Evolutionary conservation across 176 grass and related monocot species (phyloP), one percentile per base, ranked within the genome.

Genomic region (Otatea glauca): DNA sequence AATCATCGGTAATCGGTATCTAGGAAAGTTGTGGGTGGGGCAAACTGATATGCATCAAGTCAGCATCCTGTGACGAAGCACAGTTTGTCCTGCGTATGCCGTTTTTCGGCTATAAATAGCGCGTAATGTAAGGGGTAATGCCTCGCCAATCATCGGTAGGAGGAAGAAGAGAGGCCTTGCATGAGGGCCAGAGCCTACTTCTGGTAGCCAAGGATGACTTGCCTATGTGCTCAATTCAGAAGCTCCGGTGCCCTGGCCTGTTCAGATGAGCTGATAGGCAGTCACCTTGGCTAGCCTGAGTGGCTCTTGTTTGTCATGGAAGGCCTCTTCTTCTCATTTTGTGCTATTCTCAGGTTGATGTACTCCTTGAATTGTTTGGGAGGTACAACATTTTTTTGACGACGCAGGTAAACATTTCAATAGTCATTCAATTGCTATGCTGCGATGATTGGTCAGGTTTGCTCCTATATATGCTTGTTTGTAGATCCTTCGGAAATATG

Each of bases 191-290:
- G 87, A 89, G 83, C 74, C 44, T 59, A 70, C 27, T 43, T 86
- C 39, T 82, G 82, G 72, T 91, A 91, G 90, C 90, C 90, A 91
- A 90, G 88, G 84, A 90, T 90, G 88, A 90, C 83, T 92, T 92
- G 90, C 90, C 90, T 92, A 89, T 53, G 49, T 32, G 25, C 69
- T 88, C 71, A 17, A 13, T 62, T 69, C 76, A 53, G 78, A 61
- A 42, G 74, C 42, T 41, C 66, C 39, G 65, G 70, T 16, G 59
- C 14, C 43, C 34, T 29, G 65, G 47, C 41, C 20, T 29, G 73
- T 79, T 77, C 74, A 5, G 67, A 53, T 75, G 83, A 44, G 79
- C 74, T 13, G 78, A 51, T 88, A 88, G 90, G 90, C 90, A 60
- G 87, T 89, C 87, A 69, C 90, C 90, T 89, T 92, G 90, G 90